Evolutionary conservation across 1,139 yeast genomes (phyloP).

Genomic region (Debaryomyces nepalensis): DNA sequence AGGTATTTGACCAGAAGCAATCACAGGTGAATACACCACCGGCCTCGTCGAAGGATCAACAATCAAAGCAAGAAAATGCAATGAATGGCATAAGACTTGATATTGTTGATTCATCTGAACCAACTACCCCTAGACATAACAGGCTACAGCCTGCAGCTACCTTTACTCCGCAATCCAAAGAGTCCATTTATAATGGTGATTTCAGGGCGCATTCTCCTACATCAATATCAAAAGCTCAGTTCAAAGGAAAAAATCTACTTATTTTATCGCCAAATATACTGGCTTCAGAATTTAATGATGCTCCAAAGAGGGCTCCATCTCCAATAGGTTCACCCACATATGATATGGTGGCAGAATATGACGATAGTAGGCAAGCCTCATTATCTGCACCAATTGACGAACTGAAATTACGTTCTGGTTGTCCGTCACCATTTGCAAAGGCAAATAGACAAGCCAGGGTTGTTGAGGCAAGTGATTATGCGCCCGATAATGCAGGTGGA

Average conservation of each 20-base stretch:
- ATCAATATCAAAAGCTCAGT: conserved; percentile 13
- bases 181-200: neutral
- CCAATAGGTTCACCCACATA: conserved; percentile 6
- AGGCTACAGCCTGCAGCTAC: conserved; percentile 30
- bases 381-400: conserved; percentile 21
- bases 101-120: conserved; percentile 21
- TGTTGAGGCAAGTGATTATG: conserved; percentile 44
- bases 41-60: neutral
- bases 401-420: conserved; percentile 27
- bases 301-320: conserved; percentile 11
- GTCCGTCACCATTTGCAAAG: conserved; percentile 49
- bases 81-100: conserved; percentile 24
- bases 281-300: conserved; percentile 39
- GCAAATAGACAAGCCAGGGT: conserved; percentile 54
- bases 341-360: conserved; percentile 5
- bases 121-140: conserved; percentile 21
- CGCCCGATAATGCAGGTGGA: conserved; percentile 18
- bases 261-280: conserved; percentile 48
- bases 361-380: conserved; percentile 1
- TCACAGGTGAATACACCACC: conserved; percentile 14
- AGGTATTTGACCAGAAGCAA: conserved; percentile 8
- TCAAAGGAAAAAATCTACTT: conserved; percentile 38
- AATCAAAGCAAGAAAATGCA: neutral
- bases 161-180: conserved; percentile 21
- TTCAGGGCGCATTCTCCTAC: conserved; percentile 12